phyloP scores from a whole-genome alignment of 768 basidiomycete genomes.

The Suillus variegatus region DNA sequence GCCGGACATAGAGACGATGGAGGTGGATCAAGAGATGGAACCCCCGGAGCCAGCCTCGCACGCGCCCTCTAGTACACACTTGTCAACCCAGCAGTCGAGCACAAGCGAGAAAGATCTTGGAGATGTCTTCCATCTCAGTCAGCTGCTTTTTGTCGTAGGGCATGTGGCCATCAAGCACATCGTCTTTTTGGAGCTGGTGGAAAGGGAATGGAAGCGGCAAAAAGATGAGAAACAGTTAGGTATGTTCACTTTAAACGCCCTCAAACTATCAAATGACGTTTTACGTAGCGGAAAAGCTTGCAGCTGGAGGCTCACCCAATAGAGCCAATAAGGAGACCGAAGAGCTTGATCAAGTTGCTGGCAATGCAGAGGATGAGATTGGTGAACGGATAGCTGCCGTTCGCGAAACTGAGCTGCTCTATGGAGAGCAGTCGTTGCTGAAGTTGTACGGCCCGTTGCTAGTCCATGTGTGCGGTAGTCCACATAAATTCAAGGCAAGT shows the following conservation, averaged over 20 bases:
- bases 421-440: constrained; percentile 78
- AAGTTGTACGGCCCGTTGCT: constrained; percentile 88
- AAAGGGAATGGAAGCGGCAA: constrained; percentile 94
- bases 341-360: constrained; percentile 96
- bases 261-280: constrained; percentile 4
- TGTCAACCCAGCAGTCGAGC: constrained; percentile 9
- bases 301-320: constrained; percentile 38
- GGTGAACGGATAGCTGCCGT: constrained; percentile 87
- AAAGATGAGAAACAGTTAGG: constrained; percentile 88
- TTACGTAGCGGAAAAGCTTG: constrained; percentile 59
- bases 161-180: constrained; percentile 98
- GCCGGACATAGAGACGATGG: constrained; percentile 52
- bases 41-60: constrained; percentile 27
- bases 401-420: constrained; percentile 85
- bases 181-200: constrained; percentile 92
- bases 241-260: constrained; percentile 33
- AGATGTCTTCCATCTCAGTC: constrained; percentile 86
- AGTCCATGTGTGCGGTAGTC: constrained; percentile 87
- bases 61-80: constrained; percentile 14
- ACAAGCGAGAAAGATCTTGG: constrained; percentile 54
- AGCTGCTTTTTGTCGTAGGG: constrained; percentile 93
- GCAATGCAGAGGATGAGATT: constrained; percentile 97
- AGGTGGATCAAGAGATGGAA: constrained; percentile 50
- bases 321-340: constrained; percentile 62
- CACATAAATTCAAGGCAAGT: constrained; percentile 85